Base-by-base conservation (phyloP, 768 basidiomycete species). In the Lentinula edodes region DNA sequence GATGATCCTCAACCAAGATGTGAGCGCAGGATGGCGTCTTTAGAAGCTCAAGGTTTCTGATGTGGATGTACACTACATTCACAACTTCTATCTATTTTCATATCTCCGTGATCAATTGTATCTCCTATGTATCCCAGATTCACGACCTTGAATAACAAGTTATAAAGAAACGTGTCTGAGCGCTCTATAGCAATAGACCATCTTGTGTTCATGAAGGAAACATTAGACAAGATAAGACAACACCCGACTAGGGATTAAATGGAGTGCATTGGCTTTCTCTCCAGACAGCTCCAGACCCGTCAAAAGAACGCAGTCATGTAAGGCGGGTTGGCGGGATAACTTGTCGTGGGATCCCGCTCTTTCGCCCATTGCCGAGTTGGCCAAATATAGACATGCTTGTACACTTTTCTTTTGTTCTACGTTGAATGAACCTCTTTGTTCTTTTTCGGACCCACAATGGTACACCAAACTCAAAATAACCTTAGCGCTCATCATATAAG, bases 1-100 rank as follows among this genome's bases (percentile, higher is more conserved):
- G 42, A 48, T 32, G 58, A 59, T 38, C 58, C 58, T 15, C 45
- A 59, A 38, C 58, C 58, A 12, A 48, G 46, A 41, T 59, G 58
- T 35, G 34, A 50, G 8, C 58, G 32, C n/a, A 48, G 58, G 28
- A 59, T 59, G 34, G 39, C n/a, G 5, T 10, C 39, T 28, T 56
- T 52, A 8, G n/a, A 52, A 6, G 32, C 12, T 18, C 34, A 52
- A 8, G 16, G 16, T 7, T 12, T 7, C 35, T 15, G 6, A 20
- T 28, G 28, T 28, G 6, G 46, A 9, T 48, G 18, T 48, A 48
- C 3, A 28, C 28, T 28, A 2, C 28, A 28, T 28, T 28, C 28
- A 28, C 28, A 28, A 28, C 28, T 28, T n/a, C 16, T 4, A 15
- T 43, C 7, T 43, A 43, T 43, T 16, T 43, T 43, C 39, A 41